Base-by-base conservation (phyloP, 768 basidiomycete genomes). In the Serendipita vermifera region DNA sequence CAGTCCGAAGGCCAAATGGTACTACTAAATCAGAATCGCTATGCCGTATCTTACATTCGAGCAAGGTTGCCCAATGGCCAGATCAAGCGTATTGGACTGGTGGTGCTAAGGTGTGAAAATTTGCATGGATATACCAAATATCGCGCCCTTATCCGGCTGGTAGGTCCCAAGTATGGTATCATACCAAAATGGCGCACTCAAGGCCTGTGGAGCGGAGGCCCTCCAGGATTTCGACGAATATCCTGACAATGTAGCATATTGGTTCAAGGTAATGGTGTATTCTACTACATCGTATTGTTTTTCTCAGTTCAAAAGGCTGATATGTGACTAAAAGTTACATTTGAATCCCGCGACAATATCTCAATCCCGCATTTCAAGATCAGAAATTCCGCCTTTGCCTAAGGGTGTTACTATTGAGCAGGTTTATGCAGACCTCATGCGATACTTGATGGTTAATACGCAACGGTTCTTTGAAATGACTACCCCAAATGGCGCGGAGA, bases 351-450 rank as follows among this genome's bases (percentile, higher is more conserved):
- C 56, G 46, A 13, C 56, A n/a, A n/a, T n/a, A 57, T 33, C 33
- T 57, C 27, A 40, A 57, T 46, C 56, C 56, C 24, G 36, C 7
- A n/a, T n/a, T n/a, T 14, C 38, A n/a, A 33, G 26, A 13, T 31
- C 51, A 1, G 41, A 51, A 27, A 39, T 57, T 15, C 56, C 56
- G 36, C 41, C 40, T 14, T 26, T 57, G 24, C 56, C 56, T 6
- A 17, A 14, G 11, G 56, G 56, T 35, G 56, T 57, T 26, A 39
- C 40, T 9, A 32, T 57, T 14, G 51, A 32, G 31, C 68, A 57
- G 43, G 32, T 57, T 24, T 57, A 57, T 39, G 31, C 38, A 5
- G 43, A 35, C 40, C 51, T 57, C 33, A 29, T 57, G 3, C n/a
- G 13, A 11, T 57, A 57, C 31, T 48, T 57, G 17, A 48, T 48